These are phyloP conservation scores for Lichtheimia ornata DNA, from an alignment of 371 early-diverging fungal genomes.

Conservation along the genomic window DNA sequence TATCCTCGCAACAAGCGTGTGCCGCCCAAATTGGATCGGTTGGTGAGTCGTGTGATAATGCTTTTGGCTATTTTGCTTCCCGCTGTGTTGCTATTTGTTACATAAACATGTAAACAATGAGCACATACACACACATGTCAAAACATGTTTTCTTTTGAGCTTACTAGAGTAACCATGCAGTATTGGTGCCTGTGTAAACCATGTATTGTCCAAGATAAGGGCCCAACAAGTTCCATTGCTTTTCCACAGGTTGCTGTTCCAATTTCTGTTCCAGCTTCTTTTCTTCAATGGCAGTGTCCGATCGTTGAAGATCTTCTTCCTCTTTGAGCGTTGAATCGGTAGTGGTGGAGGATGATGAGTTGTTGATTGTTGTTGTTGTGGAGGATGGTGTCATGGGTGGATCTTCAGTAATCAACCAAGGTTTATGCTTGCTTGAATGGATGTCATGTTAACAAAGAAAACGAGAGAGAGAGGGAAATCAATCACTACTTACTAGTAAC, in stretches of 20 bases:
- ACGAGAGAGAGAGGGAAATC: no score
- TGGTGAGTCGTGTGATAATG: conserved; percentile 66
- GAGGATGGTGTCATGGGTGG: conserved; percentile 6
- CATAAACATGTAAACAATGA: neutral
- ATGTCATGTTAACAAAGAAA: neutral
- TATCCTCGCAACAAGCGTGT: conserved; percentile 74
- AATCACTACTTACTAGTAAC: conserved; percentile 66
- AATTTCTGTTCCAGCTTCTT: conserved; percentile 33
- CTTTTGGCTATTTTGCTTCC: conserved; percentile 70
- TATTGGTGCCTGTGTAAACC: conserved; percentile 60
- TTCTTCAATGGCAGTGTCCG: conserved; percentile 28
- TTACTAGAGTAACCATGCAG: conserved; percentile 72
- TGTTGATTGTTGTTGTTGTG: neutral
- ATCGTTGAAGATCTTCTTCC: conserved; percentile 1
- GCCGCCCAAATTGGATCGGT: conserved; percentile 67
- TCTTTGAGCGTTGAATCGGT: conserved; percentile 7
- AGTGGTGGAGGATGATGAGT: neutral
- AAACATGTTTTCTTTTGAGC: neutral
- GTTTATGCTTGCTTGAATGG: conserved; percentile 30
- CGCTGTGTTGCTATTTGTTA: conserved; percentile 30
- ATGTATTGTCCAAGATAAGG: conserved; percentile 76
- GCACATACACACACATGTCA: no score
- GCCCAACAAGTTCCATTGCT: conserved; percentile 73
- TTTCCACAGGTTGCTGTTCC: conserved; percentile 39
- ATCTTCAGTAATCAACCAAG: conserved; percentile 19